Evolutionary conservation across 2,329 filamentous ascomycete genomes (phyloP).

Genomic region (Ascochyta fabae): DNA sequence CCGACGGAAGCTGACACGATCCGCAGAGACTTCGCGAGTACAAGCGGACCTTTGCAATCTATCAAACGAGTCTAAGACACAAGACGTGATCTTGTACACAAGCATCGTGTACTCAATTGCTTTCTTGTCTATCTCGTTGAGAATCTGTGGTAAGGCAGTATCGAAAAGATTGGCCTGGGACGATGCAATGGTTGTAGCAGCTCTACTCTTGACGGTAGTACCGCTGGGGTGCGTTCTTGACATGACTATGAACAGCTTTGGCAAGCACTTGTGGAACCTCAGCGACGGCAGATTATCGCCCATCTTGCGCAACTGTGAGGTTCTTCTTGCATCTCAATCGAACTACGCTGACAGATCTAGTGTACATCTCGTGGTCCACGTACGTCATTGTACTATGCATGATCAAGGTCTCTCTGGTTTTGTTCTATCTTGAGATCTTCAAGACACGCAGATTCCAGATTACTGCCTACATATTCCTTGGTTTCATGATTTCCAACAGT

Average conservation of each 20-base stretch:
- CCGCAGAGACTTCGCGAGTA: slow-evolving; percentile 21
- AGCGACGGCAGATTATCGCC: slow-evolving; percentile 20
- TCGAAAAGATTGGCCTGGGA: slow-evolving; percentile 22
- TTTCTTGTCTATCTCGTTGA: slow-evolving; percentile 17
- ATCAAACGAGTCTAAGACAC: slow-evolving; percentile 24
- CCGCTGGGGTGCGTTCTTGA: slow-evolving; percentile 24
- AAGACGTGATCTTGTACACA: slow-evolving; percentile 21
- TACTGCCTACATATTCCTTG: slow-evolving; percentile 24
- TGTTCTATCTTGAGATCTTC: slow-evolving; percentile 42
- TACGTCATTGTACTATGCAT: slow-evolving; percentile 32
- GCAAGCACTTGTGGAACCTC: slow-evolving; percentile 35
- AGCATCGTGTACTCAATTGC: slow-evolving; percentile 23
- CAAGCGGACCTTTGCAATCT: slow-evolving; percentile 31
- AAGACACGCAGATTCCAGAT: slow-evolving; percentile 22
- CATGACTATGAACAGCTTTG: slow-evolving; percentile 31
- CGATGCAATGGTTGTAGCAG: slow-evolving; percentile 19
- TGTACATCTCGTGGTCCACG: slow-evolving; percentile 22
- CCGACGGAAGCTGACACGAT: neutral
- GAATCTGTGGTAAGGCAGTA: slow-evolving; percentile 19
- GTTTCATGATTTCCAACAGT: slow-evolving; percentile 25
- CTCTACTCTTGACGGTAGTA: slow-evolving; percentile 11
- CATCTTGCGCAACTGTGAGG: slow-evolving; percentile 25
- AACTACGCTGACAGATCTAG: no score
- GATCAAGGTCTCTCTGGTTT: slow-evolving; percentile 34
- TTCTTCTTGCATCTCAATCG: no score